These are phyloP conservation scores for Pseudogymnoascus sp. DNA, from an alignment of 2,329 filamentous ascomycete genomes.

Conservation along the genomic window DNA sequence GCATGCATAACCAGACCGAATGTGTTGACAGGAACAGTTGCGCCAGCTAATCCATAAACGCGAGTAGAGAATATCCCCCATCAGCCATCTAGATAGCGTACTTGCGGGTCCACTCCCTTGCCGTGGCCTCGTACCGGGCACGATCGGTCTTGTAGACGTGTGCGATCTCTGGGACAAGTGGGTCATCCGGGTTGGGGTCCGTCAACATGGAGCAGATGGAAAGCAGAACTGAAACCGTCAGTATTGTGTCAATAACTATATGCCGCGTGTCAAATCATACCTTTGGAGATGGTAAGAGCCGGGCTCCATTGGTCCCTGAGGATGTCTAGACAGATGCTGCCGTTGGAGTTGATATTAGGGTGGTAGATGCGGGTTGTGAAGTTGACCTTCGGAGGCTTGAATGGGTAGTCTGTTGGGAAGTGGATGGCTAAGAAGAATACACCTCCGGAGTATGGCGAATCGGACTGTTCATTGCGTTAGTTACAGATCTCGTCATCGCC, in stretches of 20 bases:
- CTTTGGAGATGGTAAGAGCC: conserved; percentile 96
- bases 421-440: conserved; percentile 99
- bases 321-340: conserved; percentile 98
- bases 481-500: conserved; percentile 10
- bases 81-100: conserved; percentile 70
- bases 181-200: conserved; percentile 98
- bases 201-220: conserved; percentile 99
- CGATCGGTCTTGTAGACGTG: conserved; percentile 99
- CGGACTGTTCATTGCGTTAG: conserved; percentile 50
- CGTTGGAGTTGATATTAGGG: conserved; percentile 99
- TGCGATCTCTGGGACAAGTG: conserved; percentile 95
- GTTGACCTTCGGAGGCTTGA: conserved; percentile 99
- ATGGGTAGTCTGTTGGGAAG: conserved; percentile 99
- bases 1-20: conserved; percentile 13
- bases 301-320: conserved; percentile 99
- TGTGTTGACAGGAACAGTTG: conserved; percentile 13
- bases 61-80: conserved; percentile 9
- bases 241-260: background rate
- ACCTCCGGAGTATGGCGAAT: conserved; percentile 95
- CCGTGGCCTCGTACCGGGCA: conserved; percentile 89
- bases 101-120: conserved; percentile 97
- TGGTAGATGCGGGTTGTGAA: conserved; percentile 99
- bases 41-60: conserved; percentile 14
- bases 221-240: conserved; percentile 62
- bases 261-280: conserved; percentile 42